Conservation (phyloP, 495 filamentous ascomycete genomes). For the Wilcoxina mikolae region DNA sequence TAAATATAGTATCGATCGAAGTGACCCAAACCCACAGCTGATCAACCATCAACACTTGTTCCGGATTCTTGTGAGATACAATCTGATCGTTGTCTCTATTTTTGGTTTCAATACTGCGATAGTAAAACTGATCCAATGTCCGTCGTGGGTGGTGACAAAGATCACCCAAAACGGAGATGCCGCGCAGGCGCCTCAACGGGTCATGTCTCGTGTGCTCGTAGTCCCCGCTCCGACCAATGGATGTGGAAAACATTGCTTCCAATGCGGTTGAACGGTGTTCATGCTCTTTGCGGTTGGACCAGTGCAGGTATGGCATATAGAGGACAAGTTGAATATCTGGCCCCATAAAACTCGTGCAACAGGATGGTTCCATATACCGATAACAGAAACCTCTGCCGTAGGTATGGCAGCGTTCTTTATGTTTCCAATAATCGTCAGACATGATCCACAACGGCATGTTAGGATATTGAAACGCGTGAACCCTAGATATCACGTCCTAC, state of each 20-base stretch:
- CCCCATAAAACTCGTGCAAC: neutral
- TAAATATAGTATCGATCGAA: slow-evolving; percentile 42
- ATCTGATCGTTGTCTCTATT: slow-evolving; percentile 54
- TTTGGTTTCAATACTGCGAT: slow-evolving; percentile 54
- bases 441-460: too few species aligned
- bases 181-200: neutral
- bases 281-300: neutral
- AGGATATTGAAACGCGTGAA: too few species aligned
- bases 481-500: too few species aligned
- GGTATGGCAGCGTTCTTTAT: too few species aligned
- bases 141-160: slow-evolving; percentile 50
- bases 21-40: slow-evolving; percentile 61
- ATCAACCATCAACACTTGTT: slow-evolving; percentile 62
- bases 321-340: neutral
- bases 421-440: too few species aligned
- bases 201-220: neutral
- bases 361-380: neutral
- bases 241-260: neutral
- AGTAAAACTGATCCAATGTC: slow-evolving; percentile 58
- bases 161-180: neutral
- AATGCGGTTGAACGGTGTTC: neutral
- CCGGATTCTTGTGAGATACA: slow-evolving; percentile 44
- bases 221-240: neutral
- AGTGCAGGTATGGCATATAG: neutral
- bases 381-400: too few species aligned